phyloP scores from a whole-genome alignment of 139 green algal genomes.

The Axilococcus clingmanii region DNA sequence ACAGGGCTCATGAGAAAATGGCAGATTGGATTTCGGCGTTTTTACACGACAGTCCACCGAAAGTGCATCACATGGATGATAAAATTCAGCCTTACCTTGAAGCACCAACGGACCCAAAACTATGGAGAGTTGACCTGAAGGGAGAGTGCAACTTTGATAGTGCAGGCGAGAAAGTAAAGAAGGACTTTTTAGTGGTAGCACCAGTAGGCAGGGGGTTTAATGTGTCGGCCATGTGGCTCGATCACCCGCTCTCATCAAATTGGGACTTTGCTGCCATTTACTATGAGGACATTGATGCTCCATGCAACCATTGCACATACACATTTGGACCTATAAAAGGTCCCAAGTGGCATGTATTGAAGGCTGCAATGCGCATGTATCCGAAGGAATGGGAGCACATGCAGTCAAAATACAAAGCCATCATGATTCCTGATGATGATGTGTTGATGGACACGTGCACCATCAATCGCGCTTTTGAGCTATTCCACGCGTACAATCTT shows the following conservation, averaged over 20 bases:
- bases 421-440: conserved; percentile 23
- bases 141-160: background rate
- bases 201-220: conserved; percentile 4
- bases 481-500: conserved; percentile 24
- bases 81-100: background rate
- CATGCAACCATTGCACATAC: background rate
- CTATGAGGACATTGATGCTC: background rate
- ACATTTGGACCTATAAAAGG: background rate
- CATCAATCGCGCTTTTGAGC: conserved; percentile 25
- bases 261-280: conserved; percentile 19
- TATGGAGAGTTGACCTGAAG: too few species aligned
- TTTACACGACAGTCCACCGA: too few species aligned
- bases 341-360: conserved; percentile 19
- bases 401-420: conserved; percentile 2
- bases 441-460: conserved; percentile 15
- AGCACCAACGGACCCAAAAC: background rate
- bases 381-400: background rate
- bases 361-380: conserved; percentile 3
- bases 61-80: too few species aligned
- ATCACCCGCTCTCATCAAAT: background rate
- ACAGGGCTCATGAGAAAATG: too few species aligned
- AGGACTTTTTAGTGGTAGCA: conserved; percentile 1
- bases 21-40: too few species aligned
- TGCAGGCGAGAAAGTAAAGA: background rate
- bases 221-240: background rate